Evolutionary conservation across 495 filamentous ascomycete species (phyloP).

Genomic region (Recurvomyces mirabilis): DNA sequence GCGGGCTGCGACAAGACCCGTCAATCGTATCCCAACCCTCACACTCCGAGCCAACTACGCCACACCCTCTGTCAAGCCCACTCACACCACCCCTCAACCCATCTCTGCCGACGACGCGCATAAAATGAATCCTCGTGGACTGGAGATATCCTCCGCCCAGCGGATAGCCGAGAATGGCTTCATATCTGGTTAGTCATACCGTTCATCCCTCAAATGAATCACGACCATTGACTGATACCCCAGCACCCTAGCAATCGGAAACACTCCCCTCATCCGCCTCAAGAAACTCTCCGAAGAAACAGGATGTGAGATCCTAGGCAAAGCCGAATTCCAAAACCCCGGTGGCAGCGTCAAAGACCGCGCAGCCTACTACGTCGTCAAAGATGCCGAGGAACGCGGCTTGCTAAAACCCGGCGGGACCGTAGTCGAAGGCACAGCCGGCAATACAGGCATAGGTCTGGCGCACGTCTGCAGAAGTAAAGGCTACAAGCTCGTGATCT

Average conservation of each 20-base stretch:
- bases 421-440: conserved; percentile 91
- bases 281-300: conserved; percentile 82
- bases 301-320: conserved; percentile 88
- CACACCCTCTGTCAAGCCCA: too few relatives aligned
- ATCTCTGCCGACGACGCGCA: conserved; percentile 29
- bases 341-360: conserved; percentile 95
- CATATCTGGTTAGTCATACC: conserved; percentile 76
- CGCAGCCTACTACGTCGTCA: conserved; percentile 85
- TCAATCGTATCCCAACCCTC: too few relatives aligned
- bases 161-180: conserved; percentile 65
- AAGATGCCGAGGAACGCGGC: conserved; percentile 83
- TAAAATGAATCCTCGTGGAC: conserved; percentile 45
- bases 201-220: background rate
- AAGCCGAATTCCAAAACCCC: conserved; percentile 98
- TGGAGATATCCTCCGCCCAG: conserved; percentile 70
- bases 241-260: conserved; percentile 72
- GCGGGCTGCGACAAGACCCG: conserved; percentile 5
- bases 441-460: conserved; percentile 95
- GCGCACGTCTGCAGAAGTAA: conserved; percentile 91
- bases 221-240: conserved; percentile 13
- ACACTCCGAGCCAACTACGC: conserved; percentile 13
- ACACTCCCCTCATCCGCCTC: conserved; percentile 86
- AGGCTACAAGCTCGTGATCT: conserved; percentile 92
- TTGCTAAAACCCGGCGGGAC: conserved; percentile 76
- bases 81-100: background rate